Conservation (phyloP, 177 flowering plant species). For the Tripterygium wilfordii region DNA sequence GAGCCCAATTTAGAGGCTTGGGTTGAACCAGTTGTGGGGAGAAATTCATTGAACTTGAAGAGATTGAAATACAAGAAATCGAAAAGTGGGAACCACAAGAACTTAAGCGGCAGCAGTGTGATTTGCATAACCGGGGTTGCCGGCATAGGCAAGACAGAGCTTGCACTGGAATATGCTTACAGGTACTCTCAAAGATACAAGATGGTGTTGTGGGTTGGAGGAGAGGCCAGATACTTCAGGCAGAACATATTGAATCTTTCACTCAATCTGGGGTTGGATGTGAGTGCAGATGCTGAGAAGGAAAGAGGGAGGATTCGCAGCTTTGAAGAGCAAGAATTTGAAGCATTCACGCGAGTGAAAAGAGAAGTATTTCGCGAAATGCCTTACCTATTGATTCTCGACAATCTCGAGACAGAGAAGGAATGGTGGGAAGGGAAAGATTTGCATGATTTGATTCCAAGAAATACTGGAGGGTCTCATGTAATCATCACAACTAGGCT, state of each 20-base stretch:
- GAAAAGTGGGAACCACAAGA: conserved; percentile 49
- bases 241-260: conserved; percentile 78
- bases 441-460: conserved; percentile 69
- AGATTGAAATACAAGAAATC: conserved; percentile 62
- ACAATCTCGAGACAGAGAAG: conserved; percentile 74
- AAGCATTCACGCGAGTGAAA: conserved; percentile 83
- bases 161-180: conserved; percentile 83
- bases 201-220: conserved; percentile 90
- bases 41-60: conserved; percentile 46
- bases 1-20: conserved; percentile 69
- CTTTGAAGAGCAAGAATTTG: conserved; percentile 86
- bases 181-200: conserved; percentile 70
- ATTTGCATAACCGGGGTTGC: conserved; percentile 62
- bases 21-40: conserved; percentile 59
- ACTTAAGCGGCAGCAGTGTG: conserved; percentile 36
- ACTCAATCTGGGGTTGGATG: conserved; percentile 61
- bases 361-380: conserved; percentile 77
- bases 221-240: conserved; percentile 79
- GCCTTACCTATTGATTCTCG: conserved; percentile 78
- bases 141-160: conserved; percentile 82
- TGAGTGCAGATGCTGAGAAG: conserved; percentile 80
- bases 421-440: conserved; percentile 96
- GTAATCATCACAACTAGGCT: conserved; percentile 75
- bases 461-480: conserved; percentile 77
- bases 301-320: conserved; percentile 70